Conservation (phyloP, 768 basidiomycete genomes). For the Termitomyces bulborhizus region DNA sequence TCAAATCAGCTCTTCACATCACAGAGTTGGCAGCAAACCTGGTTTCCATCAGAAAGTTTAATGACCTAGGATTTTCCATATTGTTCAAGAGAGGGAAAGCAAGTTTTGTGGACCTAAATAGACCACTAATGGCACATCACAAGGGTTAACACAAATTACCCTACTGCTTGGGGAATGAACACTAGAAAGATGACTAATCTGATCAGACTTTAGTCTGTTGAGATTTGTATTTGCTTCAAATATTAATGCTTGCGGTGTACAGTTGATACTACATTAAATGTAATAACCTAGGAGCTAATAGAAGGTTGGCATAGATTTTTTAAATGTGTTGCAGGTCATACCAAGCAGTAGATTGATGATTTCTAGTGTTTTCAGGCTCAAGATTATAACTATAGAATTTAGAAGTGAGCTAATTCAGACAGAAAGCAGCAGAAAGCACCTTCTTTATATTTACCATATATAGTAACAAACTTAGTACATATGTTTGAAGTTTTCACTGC, state of each 20-base stretch:
- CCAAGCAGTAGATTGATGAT: conserved; percentile 65
- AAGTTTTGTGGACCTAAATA: too few species aligned
- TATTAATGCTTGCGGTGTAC: conserved; percentile 65
- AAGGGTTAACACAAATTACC: too few species aligned
- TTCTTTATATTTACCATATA: conserved; percentile 57
- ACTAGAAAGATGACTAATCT: conserved; percentile 27
- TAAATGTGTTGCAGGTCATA: conserved; percentile 18
- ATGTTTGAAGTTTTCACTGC: conserved; percentile 24
- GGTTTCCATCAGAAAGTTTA: too few species aligned
- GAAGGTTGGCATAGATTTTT: not conserved
- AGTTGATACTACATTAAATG: conserved; percentile 58
- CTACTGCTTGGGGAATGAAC: conserved; percentile 67
- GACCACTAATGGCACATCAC: too few species aligned
- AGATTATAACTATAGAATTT: conserved; percentile 40
- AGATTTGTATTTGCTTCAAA: not conserved
- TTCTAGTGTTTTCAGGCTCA: conserved; percentile 57
- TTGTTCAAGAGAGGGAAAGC: too few species aligned
- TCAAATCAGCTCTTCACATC: too few species aligned
- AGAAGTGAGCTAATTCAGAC: not conserved
- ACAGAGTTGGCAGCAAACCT: too few species aligned
- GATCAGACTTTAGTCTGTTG: not conserved
- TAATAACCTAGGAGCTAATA: conserved; percentile 56
- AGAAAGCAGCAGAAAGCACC: conserved; percentile 21
- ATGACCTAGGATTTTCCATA: too few species aligned
- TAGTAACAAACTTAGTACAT: conserved; percentile 71